These are phyloP conservation scores for Corymbia citriodora DNA, from an alignment of 441 rosid species.

Conservation along the genomic window DNA sequence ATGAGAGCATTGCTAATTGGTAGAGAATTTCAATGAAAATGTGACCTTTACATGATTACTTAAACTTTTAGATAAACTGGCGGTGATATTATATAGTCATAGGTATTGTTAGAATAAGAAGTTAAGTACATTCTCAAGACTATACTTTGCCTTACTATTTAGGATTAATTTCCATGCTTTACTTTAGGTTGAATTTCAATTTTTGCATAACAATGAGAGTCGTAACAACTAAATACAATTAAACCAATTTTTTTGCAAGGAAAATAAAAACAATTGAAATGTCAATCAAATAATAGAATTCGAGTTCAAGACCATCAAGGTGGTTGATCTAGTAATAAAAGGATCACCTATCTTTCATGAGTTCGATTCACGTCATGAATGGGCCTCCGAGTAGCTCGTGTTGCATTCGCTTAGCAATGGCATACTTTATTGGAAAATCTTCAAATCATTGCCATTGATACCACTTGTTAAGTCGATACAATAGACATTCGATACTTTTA, in stretches of 20 bases:
- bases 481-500: rapidly evolving
- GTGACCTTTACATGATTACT: neutral
- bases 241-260: neutral
- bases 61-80: neutral
- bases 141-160: neutral
- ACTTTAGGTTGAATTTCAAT: neutral
- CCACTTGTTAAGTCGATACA: neutral
- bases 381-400: neutral
- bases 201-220: neutral
- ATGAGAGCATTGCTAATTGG: neutral
- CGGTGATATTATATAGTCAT: neutral
- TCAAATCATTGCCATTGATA: neutral
- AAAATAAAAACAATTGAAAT: neutral
- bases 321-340: neutral
- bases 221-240: neutral
- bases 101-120: neutral
- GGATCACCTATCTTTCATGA: neutral
- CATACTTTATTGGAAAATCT: neutral
- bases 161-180: neutral
- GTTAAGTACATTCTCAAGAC: neutral
- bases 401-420: rapidly evolving
- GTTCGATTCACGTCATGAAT: neutral
- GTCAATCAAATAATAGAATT: neutral
- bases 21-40: neutral
- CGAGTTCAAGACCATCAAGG: neutral